Evolutionary conservation across 345 rosid genomes (phyloP).

Genomic region (Euclidium syriacum): DNA sequence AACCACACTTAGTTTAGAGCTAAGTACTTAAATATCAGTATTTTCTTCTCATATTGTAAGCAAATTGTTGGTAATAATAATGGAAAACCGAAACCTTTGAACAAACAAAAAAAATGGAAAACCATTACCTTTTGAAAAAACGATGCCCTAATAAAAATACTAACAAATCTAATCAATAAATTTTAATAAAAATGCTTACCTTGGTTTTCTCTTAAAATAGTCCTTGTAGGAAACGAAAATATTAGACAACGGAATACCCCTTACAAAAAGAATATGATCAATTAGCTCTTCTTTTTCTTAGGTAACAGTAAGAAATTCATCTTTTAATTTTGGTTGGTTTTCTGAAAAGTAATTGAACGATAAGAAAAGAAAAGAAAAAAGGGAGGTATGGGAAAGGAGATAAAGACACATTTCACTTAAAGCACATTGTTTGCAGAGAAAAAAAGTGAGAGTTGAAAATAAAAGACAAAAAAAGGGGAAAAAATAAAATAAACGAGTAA

Average conservation of each 20-base stretch:
- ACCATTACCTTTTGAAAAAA: too few species aligned
- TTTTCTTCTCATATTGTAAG: too few species aligned
- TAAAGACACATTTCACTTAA: conserved; percentile 36
- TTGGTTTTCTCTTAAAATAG: neutral
- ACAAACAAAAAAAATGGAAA: too few species aligned
- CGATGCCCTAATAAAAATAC: too few species aligned
- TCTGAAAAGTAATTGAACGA: conserved; percentile 25
- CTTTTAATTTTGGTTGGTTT: conserved; percentile 19
- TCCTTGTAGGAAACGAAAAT: neutral
- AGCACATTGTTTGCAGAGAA: conserved; percentile 32
- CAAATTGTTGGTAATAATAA: too few species aligned
- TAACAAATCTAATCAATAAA: too few species aligned
- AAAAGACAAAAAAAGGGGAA: neutral
- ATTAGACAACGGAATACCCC: neutral
- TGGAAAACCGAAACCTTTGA: too few species aligned
- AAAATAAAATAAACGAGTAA: neutral
- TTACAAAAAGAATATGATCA: neutral
- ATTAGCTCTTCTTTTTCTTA: neutral
- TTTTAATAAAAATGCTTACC: too few species aligned
- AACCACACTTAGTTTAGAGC: too few species aligned
- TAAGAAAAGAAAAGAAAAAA: conserved; percentile 18
- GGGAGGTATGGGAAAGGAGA: conserved; percentile 35
- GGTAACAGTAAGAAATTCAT: neutral
- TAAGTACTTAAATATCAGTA: too few species aligned
- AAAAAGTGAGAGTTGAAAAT: conserved; percentile 27